These are phyloP conservation scores for Umbelopsis sp. DNA, from an alignment of 192 early-diverging fungal species.

Conservation along the genomic window DNA sequence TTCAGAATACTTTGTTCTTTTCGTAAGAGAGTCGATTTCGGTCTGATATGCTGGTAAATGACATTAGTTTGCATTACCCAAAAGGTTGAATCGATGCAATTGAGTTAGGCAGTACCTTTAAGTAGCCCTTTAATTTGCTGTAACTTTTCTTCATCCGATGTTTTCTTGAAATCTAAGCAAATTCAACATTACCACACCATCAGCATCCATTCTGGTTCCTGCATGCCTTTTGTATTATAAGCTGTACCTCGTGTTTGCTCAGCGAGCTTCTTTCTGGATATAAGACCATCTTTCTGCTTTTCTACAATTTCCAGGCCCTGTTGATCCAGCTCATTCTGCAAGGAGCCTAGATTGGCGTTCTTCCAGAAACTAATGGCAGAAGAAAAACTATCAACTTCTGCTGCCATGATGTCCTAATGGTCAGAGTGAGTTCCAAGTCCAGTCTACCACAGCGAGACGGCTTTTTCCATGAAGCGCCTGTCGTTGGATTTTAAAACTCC, in stretches of 20 bases:
- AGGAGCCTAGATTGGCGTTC: constrained; percentile 59
- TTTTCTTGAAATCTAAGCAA: constrained; percentile 71
- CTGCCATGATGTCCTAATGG: constrained; percentile 16
- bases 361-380: constrained; percentile 42
- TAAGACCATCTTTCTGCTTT: constrained; percentile 79
- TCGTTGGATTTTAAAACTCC: too few relatives aligned
- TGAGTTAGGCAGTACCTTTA: constrained; percentile 48
- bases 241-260: constrained; percentile 80
- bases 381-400: constrained; percentile 26
- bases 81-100: neutral
- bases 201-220: neutral
- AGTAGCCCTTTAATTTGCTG: constrained; percentile 76
- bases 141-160: constrained; percentile 78
- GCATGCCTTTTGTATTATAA: neutral
- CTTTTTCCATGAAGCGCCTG: too few relatives aligned
- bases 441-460: too few relatives aligned
- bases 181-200: neutral
- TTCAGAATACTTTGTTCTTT: constrained; percentile 81
- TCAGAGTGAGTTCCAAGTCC: neutral
- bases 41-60: constrained; percentile 69
- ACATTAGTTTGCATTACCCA: too few relatives aligned
- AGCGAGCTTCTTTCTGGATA: constrained; percentile 79
- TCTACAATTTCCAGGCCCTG: constrained; percentile 80
- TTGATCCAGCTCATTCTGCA: constrained; percentile 76
- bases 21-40: constrained; percentile 90